Evolutionary conservation across 805 yeast species (phyloP).

Genomic region (Zygoascus flipseniorum): DNA sequence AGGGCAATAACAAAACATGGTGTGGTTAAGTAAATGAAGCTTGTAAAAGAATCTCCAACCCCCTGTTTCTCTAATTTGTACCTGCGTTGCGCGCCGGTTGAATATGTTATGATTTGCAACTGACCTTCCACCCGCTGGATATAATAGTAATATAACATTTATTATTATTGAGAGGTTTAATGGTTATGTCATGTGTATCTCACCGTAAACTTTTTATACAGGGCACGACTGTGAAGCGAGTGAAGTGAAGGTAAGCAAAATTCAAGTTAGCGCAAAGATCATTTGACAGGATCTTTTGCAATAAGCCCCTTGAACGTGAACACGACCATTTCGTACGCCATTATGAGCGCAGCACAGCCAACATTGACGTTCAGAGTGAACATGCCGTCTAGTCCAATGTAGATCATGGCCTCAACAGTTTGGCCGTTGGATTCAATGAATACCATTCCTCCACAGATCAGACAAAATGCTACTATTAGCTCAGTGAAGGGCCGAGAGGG

Average conservation of each 20-base stretch:
- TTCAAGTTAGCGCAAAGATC: background rate
- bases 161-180: too few relatives aligned
- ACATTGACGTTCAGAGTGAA: constrained; percentile 82
- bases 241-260: background rate
- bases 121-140: too few relatives aligned
- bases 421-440: constrained; percentile 92
- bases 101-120: too few relatives aligned
- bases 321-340: constrained; percentile 81
- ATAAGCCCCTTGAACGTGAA: constrained; percentile 35
- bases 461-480: constrained; percentile 64
- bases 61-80: too few relatives aligned
- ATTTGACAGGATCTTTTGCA: background rate
- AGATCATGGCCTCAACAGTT: constrained; percentile 70
- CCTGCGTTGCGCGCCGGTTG: too few relatives aligned
- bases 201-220: too few relatives aligned
- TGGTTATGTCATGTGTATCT: too few relatives aligned
- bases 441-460: constrained; percentile 81
- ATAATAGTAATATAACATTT: too few relatives aligned
- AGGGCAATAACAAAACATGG: too few relatives aligned
- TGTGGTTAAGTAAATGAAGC: too few relatives aligned
- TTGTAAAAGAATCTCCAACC: too few relatives aligned
- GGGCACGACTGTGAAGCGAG: background rate
- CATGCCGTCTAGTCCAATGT: constrained; percentile 78
- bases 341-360: constrained; percentile 65
- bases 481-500: constrained; percentile 84